phyloP scores from a whole-genome alignment of 2,329 filamentous ascomycete genomes.

The Beauveria sp. region DNA sequence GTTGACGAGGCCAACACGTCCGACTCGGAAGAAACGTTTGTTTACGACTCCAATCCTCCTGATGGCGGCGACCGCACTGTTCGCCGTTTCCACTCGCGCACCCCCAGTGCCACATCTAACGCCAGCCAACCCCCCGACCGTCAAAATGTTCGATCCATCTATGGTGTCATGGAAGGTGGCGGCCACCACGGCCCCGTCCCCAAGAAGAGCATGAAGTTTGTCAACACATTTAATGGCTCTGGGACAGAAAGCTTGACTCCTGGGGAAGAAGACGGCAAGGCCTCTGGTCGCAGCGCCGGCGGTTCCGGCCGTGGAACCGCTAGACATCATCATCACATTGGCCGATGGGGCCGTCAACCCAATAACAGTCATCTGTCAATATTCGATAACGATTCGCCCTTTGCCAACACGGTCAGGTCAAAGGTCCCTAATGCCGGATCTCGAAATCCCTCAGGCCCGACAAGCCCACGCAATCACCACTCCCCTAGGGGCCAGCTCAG shows the following conservation, averaged over 20 bases:
- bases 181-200: conserved; percentile 26
- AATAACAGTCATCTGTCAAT: conserved; percentile 62
- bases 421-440: conserved; percentile 53
- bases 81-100: conserved; percentile 84
- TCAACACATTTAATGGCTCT: conserved; percentile 65
- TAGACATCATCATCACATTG: conserved; percentile 68
- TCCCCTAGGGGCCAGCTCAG: conserved; percentile 24
- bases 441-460: conserved; percentile 58
- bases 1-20: conserved; percentile 95
- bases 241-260: conserved; percentile 41
- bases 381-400: conserved; percentile 72
- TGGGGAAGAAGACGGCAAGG: conserved; percentile 61
- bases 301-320: conserved; percentile 59
- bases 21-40: conserved; percentile 96
- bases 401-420: conserved; percentile 56
- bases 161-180: conserved; percentile 54
- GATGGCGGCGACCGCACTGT: conserved; percentile 50
- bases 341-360: conserved; percentile 65
- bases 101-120: conserved; percentile 86
- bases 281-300: conserved; percentile 50
- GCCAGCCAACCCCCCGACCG: conserved; percentile 58
- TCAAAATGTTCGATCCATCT: conserved; percentile 55
- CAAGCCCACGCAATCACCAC: conserved; percentile 56
- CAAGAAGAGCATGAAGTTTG: conserved; percentile 96
- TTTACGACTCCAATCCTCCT: conserved; percentile 96